Evolutionary conservation across 2,329 filamentous ascomycete species (phyloP).

Genomic region (Tolypocladium amazonense): DNA sequence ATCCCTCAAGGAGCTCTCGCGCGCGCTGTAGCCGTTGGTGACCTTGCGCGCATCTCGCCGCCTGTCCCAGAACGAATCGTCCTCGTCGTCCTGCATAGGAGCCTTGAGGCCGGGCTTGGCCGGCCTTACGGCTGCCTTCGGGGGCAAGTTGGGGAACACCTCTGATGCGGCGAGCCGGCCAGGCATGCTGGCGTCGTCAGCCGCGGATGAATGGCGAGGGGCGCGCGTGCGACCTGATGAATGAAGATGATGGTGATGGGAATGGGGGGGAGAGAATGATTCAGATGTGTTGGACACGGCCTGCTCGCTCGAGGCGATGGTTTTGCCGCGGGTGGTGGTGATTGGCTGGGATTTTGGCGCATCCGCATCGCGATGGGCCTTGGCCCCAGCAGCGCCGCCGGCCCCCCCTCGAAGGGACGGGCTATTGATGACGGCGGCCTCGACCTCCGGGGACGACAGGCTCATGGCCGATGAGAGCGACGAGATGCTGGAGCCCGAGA

Average conservation of each 20-base stretch:
- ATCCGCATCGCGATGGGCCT: slow-evolving; percentile 18
- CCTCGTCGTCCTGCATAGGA: slow-evolving; percentile 16
- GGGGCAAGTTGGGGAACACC: slow-evolving; percentile 20
- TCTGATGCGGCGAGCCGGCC: slow-evolving; percentile 24
- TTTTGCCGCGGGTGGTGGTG: slow-evolving; percentile 15
- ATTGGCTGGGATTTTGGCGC: slow-evolving; percentile 29
- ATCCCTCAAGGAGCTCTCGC: slow-evolving; percentile 28
- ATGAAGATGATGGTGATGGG: slow-evolving; percentile 1
- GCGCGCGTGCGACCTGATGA: slow-evolving; percentile 10
- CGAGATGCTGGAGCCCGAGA: slow-evolving; percentile 30
- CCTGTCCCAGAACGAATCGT: slow-evolving; percentile 21
- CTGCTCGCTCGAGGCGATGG: slow-evolving; percentile 25
- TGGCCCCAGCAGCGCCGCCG: slow-evolving; percentile 9
- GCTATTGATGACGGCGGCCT: slow-evolving; percentile 9
- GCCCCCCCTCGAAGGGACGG: slow-evolving; percentile 16
- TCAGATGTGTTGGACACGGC: slow-evolving; percentile 24
- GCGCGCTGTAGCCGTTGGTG: slow-evolving; percentile 23
- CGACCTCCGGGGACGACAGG: slow-evolving; percentile 26
- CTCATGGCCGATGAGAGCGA: slow-evolving; percentile 30
- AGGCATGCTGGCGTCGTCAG: slow-evolving; percentile 28
- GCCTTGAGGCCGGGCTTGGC: slow-evolving; percentile 16
- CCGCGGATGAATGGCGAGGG: slow-evolving; percentile 11
- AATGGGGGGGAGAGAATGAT: slow-evolving; percentile 21
- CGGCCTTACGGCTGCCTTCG: slow-evolving; percentile 12
- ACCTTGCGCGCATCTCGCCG: slow-evolving; percentile 26